Base-by-base conservation (phyloP, 331 rosid genomes). In the Rhamnella rubrinervis region DNA sequence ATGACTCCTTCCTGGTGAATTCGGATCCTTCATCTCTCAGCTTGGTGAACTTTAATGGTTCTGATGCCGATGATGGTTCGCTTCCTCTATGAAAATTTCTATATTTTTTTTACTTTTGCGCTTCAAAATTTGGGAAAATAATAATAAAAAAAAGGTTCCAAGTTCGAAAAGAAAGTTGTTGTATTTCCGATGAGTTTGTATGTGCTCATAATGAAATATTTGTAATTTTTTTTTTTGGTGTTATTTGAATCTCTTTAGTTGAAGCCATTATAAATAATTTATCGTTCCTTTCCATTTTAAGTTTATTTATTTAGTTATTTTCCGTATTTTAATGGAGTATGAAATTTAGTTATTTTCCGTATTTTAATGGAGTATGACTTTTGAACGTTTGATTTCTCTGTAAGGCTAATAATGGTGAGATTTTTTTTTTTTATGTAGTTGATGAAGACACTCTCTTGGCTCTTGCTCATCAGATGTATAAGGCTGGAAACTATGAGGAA, bases 381-480 rank as follows among this genome's bases (percentile, higher is more conserved):
- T 53, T 53, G 38, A 3, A 38, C 6, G 12, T 52, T 53, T 20
- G 56, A 35, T 28, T 35, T 66, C 31, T 31, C 28, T 31, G 63
- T 16, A 40, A 53, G 58, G 64, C 53, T 55, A 21, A 61, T 65
- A 57, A 46, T 61, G 51, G 53, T n/a, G 17, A n/a, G 63, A 23
- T 8, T 39, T 63, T 51, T 8, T 39, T 63, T 51, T 53, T 19
- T 65, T 73, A 28, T 70, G 81, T 76, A 91, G 99, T 95, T 68
- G 99, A 95, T 77, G 99, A 95, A 81, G 97, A 89, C 62, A 70
- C 89, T 62, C 88, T 84, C 77, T 63, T 95, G 79, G 62, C 93
- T 61, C 84, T 89, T 51, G 96, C 97, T 21, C 99, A 95, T 72
- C 93, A 95, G 77, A 84, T 91, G 96, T 95, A 95, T 82, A 87